A percentile compares a stretch with the other conserved stretches of the same genome.
Evolutionary conservation across 495 filamentous ascomycete genomes (phyloP).

Genomic region (Trypethelium eluteriae): DNA sequence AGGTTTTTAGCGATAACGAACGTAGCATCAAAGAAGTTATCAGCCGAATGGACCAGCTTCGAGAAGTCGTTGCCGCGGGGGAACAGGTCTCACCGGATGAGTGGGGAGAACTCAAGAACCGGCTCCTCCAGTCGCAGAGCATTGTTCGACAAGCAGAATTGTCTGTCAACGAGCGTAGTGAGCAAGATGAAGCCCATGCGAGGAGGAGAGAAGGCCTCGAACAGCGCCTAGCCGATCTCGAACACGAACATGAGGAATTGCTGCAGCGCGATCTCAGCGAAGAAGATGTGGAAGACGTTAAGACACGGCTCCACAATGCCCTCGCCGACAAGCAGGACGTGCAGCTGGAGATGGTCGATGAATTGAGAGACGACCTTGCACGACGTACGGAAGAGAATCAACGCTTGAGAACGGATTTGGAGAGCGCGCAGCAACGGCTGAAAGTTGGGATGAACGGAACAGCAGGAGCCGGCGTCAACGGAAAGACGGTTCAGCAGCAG

Average conservation of each 20-base stretch:
- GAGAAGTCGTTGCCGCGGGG: slow-evolving; percentile 64
- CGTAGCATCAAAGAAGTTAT: slow-evolving; percentile 72
- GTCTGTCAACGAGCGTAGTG: slow-evolving; percentile 59
- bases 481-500: slow-evolving; percentile 94
- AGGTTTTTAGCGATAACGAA: slow-evolving; percentile 88
- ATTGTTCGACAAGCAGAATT: slow-evolving; percentile 90
- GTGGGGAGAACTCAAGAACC: slow-evolving; percentile 63
- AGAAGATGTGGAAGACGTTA: slow-evolving; percentile 74
- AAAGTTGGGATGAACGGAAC: slow-evolving; percentile 45
- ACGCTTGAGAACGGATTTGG: slow-evolving; percentile 62
- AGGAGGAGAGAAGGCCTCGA: slow-evolving; percentile 67
- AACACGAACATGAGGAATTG: slow-evolving; percentile 73
- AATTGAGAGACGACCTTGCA: slow-evolving; percentile 62
- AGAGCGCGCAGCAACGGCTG: slow-evolving; percentile 65
- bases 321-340: slow-evolving; percentile 65
- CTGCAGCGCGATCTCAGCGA: slow-evolving; percentile 72
- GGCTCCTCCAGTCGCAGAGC: slow-evolving; percentile 79
- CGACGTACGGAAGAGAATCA: slow-evolving; percentile 69
- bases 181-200: slow-evolving; percentile 53
- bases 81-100: slow-evolving; percentile 76
- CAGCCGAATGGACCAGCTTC: slow-evolving; percentile 67
- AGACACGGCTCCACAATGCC: slow-evolving; percentile 64
- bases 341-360: slow-evolving; percentile 59
- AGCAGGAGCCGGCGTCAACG: slow-evolving; percentile 50
- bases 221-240: slow-evolving; percentile 58